These are phyloP conservation scores for Aspergillus fijiensis DNA, from an alignment of 2,329 filamentous ascomycete genomes.

Conservation along the genomic window DNA sequence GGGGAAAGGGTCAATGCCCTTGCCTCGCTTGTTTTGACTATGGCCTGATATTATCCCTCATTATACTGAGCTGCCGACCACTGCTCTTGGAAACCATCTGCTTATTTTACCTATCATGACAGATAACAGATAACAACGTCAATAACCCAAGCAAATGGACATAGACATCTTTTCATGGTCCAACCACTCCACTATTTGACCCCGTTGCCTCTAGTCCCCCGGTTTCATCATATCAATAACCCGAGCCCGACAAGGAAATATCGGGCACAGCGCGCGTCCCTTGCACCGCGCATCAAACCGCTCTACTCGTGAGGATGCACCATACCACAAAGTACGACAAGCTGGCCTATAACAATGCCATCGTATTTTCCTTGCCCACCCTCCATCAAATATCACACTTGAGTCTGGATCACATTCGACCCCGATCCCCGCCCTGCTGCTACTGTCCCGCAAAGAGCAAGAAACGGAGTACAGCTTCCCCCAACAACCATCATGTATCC, in stretches of 20 bases:
- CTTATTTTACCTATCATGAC: background rate
- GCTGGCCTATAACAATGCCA: background rate
- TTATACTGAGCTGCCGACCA: background rate
- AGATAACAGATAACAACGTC: background rate
- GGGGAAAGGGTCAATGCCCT: background rate
- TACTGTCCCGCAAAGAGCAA: background rate
- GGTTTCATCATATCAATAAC: background rate
- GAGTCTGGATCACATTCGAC: background rate
- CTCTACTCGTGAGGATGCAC: background rate
- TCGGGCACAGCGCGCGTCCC: background rate
- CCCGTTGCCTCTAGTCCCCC: background rate
- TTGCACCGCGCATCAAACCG: background rate
- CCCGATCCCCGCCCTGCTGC: background rate
- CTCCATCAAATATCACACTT: background rate
- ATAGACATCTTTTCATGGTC: background rate
- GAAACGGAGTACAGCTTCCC: background rate
- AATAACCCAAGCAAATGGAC: background rate
- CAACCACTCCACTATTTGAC: background rate
- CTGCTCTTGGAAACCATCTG: background rate
- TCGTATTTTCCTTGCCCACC: background rate
- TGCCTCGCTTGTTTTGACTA: constrained; percentile 1
- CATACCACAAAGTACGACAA: background rate
- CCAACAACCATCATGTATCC: too few species aligned
- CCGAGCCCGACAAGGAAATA: background rate
- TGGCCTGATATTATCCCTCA: background rate